Base-by-base conservation (phyloP, 2,329 filamentous ascomycete species). In the Periconia sp. region DNA sequence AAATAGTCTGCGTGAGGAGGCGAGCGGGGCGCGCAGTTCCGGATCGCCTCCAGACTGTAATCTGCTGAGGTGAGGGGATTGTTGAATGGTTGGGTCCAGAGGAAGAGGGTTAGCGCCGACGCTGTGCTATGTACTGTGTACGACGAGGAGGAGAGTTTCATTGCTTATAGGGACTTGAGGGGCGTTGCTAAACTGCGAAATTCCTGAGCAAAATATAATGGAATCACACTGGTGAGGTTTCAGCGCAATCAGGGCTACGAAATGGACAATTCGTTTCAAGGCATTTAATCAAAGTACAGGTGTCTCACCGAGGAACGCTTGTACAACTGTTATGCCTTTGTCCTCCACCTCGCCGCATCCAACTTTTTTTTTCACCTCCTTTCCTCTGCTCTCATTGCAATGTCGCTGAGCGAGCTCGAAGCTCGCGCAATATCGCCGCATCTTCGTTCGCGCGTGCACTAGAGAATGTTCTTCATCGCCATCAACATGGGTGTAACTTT, bases 401-500 rank as follows among this genome's bases (percentile, higher is more conserved):
- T n/a, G 7, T 11, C 10, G 17, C 18, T 37, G 11, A 11, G 11
- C 27, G 6, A 5, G 15, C 23, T 27, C 7, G 18, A 18, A 7
- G n/a, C 19, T 17, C 13, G n/a, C 31, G 23, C 45, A 5, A 17
- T 18, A 31, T 27, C 31, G n/a, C 30, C n/a, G 20, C 43, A 11
- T 18, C 2, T 27, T 47, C 19, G 15, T 27, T 47, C 19, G 45
- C 31, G 30, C 17, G 35, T 2, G 27, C 27, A 37, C 56, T 59
- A 59, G 51, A 55, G 37, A 55, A 57, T 56, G 40, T 45, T 49
- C 19, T 17, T 27, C 30, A 45, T 45, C 49, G 23, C 42, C 23
- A 27, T 6, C 17, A 41, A 54, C 42, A 41, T 47, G 44, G 50
- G 50, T 41, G 23, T 42, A 42, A 11, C 3, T 41, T 48, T 45